A percentile compares a stretch with the other conserved stretches of the same genome.
Conservation (phyloP, 169 alveolate genomes). For the Theileria equi region DNA sequence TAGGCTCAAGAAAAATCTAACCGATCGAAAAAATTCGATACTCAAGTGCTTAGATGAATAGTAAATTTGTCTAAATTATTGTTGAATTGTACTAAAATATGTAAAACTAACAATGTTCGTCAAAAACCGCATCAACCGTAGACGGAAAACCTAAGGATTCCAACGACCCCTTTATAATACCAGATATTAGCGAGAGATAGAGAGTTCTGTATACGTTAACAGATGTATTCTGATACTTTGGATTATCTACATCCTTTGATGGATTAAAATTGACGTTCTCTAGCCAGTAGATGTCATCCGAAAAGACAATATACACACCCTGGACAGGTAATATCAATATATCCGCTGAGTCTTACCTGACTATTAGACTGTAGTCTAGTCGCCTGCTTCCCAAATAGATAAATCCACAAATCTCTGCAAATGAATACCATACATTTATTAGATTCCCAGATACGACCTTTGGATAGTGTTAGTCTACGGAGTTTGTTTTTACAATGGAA, state of each 20-base stretch:
- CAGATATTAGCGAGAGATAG: conserved; percentile 45
- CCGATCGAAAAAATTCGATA: conserved; percentile 7
- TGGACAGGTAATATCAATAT: not conserved
- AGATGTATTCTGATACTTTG: not conserved
- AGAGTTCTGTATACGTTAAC: conserved; percentile 18
- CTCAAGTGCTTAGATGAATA: conserved; percentile 16
- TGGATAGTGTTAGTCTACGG: conserved; percentile 34
- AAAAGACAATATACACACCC: conserved; percentile 43
- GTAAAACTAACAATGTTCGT: conserved; percentile 19
- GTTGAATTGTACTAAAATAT: not conserved
- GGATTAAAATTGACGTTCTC: conserved; percentile 5
- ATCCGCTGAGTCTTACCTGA: conserved; percentile 21
- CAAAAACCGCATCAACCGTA: conserved; percentile 32
- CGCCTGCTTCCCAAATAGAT: conserved; percentile 56
- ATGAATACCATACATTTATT: conserved; percentile 54
- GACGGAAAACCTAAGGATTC: conserved; percentile 57
- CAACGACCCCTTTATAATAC: conserved; percentile 56
- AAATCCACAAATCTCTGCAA: conserved; percentile 58
- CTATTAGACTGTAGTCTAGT: conserved; percentile 58
- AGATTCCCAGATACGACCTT: conserved; percentile 58
- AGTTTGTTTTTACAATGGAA: too few species aligned
- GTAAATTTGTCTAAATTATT: conserved; percentile 42
- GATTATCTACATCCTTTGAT: not conserved
- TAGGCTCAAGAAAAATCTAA: conserved; percentile 23
- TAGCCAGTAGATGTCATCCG: conserved; percentile 51